phyloP scores from a whole-genome alignment of 768 basidiomycete species.

The Coprinopsis sp. region DNA sequence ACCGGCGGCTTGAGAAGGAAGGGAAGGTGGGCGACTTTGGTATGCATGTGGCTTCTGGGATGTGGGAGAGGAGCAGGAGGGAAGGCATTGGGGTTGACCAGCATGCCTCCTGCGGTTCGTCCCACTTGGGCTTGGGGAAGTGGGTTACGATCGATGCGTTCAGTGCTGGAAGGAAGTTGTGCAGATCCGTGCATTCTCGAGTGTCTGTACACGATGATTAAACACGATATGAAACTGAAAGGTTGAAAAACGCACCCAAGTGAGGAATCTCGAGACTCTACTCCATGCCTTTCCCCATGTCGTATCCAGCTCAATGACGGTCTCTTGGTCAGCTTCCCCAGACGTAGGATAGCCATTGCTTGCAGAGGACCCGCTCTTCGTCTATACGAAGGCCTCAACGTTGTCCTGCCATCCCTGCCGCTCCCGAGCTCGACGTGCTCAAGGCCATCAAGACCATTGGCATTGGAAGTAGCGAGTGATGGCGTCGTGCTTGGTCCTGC shows the following conservation, averaged over 20 bases:
- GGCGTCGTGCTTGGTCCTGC: no score
- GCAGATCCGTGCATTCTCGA: conserved; percentile 66
- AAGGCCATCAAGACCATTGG: conserved; percentile 44
- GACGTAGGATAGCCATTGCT: conserved; percentile 6
- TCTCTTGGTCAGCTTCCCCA: conserved; percentile 33
- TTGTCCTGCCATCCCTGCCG: conserved; percentile 77
- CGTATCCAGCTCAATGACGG: conserved; percentile 66
- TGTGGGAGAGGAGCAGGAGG: conserved; percentile 34
- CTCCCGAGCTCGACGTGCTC: conserved; percentile 65
- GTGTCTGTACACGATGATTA: conserved; percentile 59
- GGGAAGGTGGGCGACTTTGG: conserved; percentile 75
- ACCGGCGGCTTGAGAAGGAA: conserved; percentile 80
- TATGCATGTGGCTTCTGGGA: conserved; percentile 54
- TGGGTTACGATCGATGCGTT: conserved; percentile 65
- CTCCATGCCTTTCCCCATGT: conserved; percentile 88
- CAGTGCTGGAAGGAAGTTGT: conserved; percentile 56
- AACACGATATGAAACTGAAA: no score
- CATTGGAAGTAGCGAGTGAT: neutral
- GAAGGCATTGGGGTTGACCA: conserved; percentile 37
- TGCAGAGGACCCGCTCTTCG: conserved; percentile 7
- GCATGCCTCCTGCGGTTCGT: conserved; percentile 4
- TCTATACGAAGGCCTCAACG: conserved; percentile 55
- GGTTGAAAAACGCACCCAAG: conserved; percentile 76
- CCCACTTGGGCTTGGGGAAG: conserved; percentile 20
- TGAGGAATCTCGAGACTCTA: conserved; percentile 87